phyloP scores from a whole-genome alignment of 805 yeast genomes.

The Starmerella cellae region DNA sequence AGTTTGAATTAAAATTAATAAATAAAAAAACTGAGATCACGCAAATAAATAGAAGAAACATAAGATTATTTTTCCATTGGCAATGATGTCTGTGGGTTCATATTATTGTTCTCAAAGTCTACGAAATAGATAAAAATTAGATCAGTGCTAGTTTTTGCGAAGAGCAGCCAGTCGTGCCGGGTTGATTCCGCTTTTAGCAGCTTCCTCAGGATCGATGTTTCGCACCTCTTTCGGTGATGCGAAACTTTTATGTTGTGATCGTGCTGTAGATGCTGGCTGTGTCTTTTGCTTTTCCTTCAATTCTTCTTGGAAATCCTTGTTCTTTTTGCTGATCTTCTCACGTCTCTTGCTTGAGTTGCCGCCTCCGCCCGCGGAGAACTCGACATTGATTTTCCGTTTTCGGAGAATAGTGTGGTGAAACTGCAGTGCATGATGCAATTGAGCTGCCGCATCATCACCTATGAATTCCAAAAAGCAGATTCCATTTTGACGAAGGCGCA shows the following conservation, averaged over 20 bases:
- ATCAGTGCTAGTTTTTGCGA: not conserved
- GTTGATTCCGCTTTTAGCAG: constrained; percentile 10
- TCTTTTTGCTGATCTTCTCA: constrained; percentile 65
- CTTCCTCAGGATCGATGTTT: constrained; percentile 7
- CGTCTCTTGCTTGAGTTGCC: constrained; percentile 56
- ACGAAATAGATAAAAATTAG: no score
- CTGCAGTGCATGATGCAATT: constrained; percentile 72
- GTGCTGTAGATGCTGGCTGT: not conserved
- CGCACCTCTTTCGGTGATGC: not conserved
- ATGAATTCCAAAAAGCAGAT: constrained; percentile 84
- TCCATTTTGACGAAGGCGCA: constrained; percentile 60
- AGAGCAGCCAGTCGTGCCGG: constrained; percentile 17
- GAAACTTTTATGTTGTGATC: no score
- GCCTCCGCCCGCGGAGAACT: constrained; percentile 96
- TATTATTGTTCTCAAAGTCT: no score
- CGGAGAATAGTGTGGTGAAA: constrained; percentile 65
- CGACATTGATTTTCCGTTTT: constrained; percentile 79
- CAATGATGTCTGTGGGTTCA: no score
- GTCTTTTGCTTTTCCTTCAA: constrained; percentile 33
- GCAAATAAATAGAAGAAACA: no score
- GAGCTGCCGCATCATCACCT: constrained; percentile 52
- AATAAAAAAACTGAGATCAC: no score
- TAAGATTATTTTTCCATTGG: no score
- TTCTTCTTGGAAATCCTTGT: constrained; percentile 59
- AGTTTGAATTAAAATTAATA: no score